Conservation (phyloP, 371 early-diverging fungal genomes). For the Mucor piriformis region DNA sequence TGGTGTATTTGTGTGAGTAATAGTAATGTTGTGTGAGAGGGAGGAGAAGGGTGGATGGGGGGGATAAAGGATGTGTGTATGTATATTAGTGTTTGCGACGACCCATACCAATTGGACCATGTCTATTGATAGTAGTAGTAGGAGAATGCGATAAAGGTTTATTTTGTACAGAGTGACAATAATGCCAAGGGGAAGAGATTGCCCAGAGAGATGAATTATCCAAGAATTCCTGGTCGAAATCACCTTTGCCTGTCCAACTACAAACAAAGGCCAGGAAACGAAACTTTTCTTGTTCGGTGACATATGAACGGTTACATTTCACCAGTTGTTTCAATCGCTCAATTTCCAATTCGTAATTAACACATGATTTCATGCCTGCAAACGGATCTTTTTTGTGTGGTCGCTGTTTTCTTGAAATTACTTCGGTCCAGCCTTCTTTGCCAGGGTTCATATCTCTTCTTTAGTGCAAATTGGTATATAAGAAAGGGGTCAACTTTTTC, state of each 20-base stretch:
- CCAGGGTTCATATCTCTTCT: too few species aligned
- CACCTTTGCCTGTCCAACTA: conserved; percentile 46
- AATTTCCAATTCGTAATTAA: conserved; percentile 49
- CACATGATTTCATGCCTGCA: conserved; percentile 51
- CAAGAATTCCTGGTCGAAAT: neutral
- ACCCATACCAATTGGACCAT: conserved; percentile 17
- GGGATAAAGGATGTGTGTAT: neutral
- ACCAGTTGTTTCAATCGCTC: conserved; percentile 50
- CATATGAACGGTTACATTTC: too few species aligned
- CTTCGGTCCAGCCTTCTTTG: conserved; percentile 20
- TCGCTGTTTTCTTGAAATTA: conserved; percentile 15
- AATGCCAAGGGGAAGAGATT: conserved; percentile 40
- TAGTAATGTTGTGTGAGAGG: conserved; percentile 1
- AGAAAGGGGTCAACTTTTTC: too few species aligned
- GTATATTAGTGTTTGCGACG: conserved; percentile 8
- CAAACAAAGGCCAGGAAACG: conserved; percentile 51
- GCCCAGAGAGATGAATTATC: conserved; percentile 37
- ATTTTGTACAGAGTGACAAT: conserved; percentile 3
- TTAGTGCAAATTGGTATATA: neutral
- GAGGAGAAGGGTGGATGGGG: neutral
- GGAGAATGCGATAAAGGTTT: neutral
- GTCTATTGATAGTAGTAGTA: neutral
- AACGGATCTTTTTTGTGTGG: conserved; percentile 35
- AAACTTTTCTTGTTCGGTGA: conserved; percentile 44
- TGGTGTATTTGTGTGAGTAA: conserved; percentile 1